These are phyloP conservation scores for Leavenworthia alabamica DNA, from an alignment of 345 rosid genomes.

Conservation along the genomic window DNA sequence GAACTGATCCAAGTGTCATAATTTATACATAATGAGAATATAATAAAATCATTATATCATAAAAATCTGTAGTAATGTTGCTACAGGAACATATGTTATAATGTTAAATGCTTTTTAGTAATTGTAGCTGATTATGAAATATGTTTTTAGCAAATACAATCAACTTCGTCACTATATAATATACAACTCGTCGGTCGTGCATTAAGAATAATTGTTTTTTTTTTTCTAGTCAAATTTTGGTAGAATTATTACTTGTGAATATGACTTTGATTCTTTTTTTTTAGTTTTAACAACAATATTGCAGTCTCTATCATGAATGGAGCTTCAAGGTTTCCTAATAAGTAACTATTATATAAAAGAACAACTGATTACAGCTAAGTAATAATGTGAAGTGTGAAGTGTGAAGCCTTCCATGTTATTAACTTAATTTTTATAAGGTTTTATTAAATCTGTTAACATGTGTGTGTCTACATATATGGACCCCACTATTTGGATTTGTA, in stretches of 20 bases:
- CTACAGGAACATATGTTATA: background rate
- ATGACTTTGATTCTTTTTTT: background rate
- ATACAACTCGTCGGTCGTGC: conserved; percentile 1
- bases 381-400: background rate
- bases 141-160: background rate
- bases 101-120: background rate
- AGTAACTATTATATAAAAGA: conserved; percentile 6
- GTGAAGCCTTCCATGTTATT: background rate
- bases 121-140: background rate
- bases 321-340: conserved; percentile 10
- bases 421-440: background rate
- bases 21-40: too few species aligned
- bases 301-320: conserved; percentile 14
- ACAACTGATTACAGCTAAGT: conserved; percentile 14
- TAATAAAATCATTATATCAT: too few species aligned
- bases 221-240: background rate
- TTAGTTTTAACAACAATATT: conserved; percentile 4
- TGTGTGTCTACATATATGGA: background rate
- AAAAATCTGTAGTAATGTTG: too few species aligned
- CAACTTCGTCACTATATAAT: background rate
- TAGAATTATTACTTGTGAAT: background rate
- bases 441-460: background rate
- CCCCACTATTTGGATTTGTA: background rate
- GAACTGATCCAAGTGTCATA: too few species aligned
- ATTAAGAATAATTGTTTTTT: conserved; percentile 11